Base-by-base conservation (phyloP, 164 flowering plant genomes). In the Berberis vulgaris region DNA sequence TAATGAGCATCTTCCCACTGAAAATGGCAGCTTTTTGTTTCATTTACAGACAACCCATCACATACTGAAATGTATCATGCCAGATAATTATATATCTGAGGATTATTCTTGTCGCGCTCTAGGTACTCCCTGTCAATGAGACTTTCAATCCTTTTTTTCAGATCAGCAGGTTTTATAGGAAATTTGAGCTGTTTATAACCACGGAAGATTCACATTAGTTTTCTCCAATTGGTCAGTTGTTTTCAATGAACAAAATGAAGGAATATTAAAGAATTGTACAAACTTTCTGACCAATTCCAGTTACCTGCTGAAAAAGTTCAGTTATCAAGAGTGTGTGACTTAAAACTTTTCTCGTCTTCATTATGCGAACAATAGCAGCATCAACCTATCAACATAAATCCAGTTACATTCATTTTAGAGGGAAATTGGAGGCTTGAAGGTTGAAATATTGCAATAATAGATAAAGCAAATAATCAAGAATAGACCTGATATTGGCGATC, bases 261-360 rank as follows among this genome's bases (percentile, higher is more conserved):
- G 9, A 47, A 47, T 26, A 11, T 3, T 52, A 10, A 52, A 9
- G n/a, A 52, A 4, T 52, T 10, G 26, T 26, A 26, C 26, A 26
- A 26, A 26, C 26, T 26, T 26, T 26, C 26, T 26, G 3, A 49
- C 56, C 9, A 38, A 8, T 47, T 13, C 44, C 11, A 62, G 57
- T 64, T 79, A 95, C 98, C 99, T 91, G 98, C 66, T 95, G 99
- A 77, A 89, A 95, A 71, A 95, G 94, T 65, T 95, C 99, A 7
- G 99, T 95, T 66, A 95, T 95, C 76, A 95, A 80, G n/a, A 95
- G 91, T 0, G 99, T 91, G 77, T 95, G 99, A 73, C 99, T 95
- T 7, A 95, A 85, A 55, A 95, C 88, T 79, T 95, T 95, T 72
- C 99, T 82, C 0, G 99, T 95, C 82, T 95, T 95, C 99, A 95